Conservation (phyloP, 1,284 basidiomycete genomes). For the Pholiota adiposa region DNA sequence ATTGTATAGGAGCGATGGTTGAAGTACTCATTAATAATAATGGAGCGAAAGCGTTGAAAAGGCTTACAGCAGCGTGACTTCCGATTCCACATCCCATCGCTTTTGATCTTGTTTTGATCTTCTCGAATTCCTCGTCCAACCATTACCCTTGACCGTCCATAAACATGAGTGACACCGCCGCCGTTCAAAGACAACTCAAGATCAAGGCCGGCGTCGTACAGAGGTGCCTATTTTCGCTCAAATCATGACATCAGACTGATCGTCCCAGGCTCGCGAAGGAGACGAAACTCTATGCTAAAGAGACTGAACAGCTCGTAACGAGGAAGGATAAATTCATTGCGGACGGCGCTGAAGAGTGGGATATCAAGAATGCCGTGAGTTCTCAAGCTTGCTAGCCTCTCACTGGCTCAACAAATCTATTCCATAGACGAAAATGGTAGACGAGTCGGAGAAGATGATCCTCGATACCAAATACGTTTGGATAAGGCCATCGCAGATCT, state of each 20-base stretch:
- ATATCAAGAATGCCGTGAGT: slow-evolving; percentile 80
- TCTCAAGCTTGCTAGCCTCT: background rate
- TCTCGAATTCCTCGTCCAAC: background rate
- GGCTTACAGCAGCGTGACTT: slow-evolving; percentile 1
- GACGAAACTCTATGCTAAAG: slow-evolving; percentile 68
- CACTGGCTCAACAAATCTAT: background rate
- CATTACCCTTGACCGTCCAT: background rate
- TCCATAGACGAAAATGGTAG: slow-evolving; percentile 68
- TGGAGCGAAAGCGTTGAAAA: background rate
- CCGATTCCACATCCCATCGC: background rate
- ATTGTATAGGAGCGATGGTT: background rate
- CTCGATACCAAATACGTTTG: slow-evolving; percentile 64
- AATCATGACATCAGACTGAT: background rate
- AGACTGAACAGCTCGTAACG: slow-evolving; percentile 62
- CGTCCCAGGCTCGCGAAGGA: slow-evolving; percentile 73
- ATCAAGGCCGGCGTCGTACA: slow-evolving; percentile 79
- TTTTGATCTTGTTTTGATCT: background rate
- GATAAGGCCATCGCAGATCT: slow-evolving; percentile 68
- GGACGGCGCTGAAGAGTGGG: slow-evolving; percentile 75
- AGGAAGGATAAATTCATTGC: slow-evolving; percentile 68
- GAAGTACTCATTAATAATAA: background rate
- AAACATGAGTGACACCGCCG: slow-evolving; percentile 51
- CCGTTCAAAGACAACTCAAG: slow-evolving; percentile 70
- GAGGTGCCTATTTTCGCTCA: slow-evolving; percentile 50
- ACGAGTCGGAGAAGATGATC: slow-evolving; percentile 85